These are phyloP conservation scores for Mortierella sp. DNA, from an alignment of 371 early-diverging fungal species.

Conservation along the genomic window DNA sequence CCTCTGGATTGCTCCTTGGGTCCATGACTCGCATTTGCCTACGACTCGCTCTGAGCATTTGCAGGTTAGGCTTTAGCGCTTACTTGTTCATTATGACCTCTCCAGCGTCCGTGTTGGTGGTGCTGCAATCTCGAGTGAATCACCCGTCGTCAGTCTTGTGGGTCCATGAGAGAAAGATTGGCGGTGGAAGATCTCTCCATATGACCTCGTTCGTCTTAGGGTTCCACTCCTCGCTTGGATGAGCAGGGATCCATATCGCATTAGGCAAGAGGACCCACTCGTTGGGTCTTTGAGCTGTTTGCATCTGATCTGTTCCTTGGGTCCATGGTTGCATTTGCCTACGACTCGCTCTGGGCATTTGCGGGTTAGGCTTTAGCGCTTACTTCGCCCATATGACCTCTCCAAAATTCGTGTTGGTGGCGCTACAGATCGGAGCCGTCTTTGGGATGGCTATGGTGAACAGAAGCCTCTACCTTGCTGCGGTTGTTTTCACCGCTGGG, in stretches of 20 bases:
- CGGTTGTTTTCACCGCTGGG: conserved; percentile 28
- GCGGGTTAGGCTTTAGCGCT: not conserved
- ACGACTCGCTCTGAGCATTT: too few species aligned
- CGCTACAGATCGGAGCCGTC: conserved; percentile 5
- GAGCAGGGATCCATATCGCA: conserved; percentile 23
- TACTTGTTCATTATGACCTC: conserved; percentile 11
- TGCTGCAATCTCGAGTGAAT: conserved; percentile 15
- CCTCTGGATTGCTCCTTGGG: conserved; percentile 7
- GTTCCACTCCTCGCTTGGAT: conserved; percentile 19
- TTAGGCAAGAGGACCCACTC: conserved; percentile 9
- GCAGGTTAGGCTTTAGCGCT: not conserved
- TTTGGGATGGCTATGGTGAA: conserved; percentile 23
- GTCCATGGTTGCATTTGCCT: conserved; percentile 14
- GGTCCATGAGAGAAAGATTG: conserved; percentile 16
- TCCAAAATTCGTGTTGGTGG: conserved; percentile 5
- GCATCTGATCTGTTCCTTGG: conserved; percentile 18
- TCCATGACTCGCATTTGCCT: conserved; percentile 8
- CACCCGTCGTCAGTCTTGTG: conserved; percentile 21
- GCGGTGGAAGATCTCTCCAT: conserved; percentile 9
- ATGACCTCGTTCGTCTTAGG: conserved; percentile 16
- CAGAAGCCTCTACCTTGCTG: conserved; percentile 24
- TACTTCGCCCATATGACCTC: conserved; percentile 11
- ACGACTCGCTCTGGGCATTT: too few species aligned
- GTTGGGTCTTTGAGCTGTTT: conserved; percentile 5
- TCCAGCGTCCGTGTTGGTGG: conserved; percentile 8